A percentile compares a stretch with the other conserved stretches of the same genome.
Evolutionary conservation across 805 yeast genomes (phyloP).

Genomic region (Maudiozyma bulderi): DNA sequence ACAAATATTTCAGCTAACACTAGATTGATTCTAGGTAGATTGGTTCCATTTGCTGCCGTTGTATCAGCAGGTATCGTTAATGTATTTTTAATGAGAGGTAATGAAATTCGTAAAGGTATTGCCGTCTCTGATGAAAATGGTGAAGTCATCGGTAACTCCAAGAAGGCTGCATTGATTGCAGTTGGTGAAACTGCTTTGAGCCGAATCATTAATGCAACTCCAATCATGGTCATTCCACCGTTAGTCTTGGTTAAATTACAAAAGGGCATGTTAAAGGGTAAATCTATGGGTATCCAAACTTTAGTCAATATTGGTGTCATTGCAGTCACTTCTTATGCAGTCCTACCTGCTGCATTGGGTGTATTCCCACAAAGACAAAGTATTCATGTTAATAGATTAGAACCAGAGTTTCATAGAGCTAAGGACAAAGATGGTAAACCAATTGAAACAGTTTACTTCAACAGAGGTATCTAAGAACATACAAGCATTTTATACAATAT

Average conservation of each 20-base stretch:
- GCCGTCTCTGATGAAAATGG: slow-evolving; percentile 59
- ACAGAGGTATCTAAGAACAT: slow-evolving; percentile 70
- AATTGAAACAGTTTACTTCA: slow-evolving; percentile 63
- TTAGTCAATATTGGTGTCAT: slow-evolving; percentile 77
- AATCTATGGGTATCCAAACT: slow-evolving; percentile 55
- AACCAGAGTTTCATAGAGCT: slow-evolving; percentile 50
- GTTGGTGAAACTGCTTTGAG: slow-evolving; percentile 96
- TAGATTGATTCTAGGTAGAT: slow-evolving; percentile 62
- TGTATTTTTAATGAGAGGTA: slow-evolving; percentile 93
- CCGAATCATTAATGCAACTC: slow-evolving; percentile 92
- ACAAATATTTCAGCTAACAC: slow-evolving; percentile 62
- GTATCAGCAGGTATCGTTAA: slow-evolving; percentile 94
- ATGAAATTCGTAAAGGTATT: slow-evolving; percentile 82
- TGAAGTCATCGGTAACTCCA: slow-evolving; percentile 62
- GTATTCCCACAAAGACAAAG: slow-evolving; percentile 85
- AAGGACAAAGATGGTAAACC: slow-evolving; percentile 52
- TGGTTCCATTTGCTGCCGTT: slow-evolving; percentile 98
- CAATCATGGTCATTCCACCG: slow-evolving; percentile 96
- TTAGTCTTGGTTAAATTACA: slow-evolving; percentile 71
- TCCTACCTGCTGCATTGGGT: slow-evolving; percentile 89
- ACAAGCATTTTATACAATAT: too few species aligned
- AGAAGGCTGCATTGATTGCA: slow-evolving; percentile 81
- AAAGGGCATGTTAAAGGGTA: slow-evolving; percentile 56
- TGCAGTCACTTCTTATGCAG: slow-evolving; percentile 74
- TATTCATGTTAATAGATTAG: slow-evolving; percentile 51